Base-by-base conservation (phyloP, 768 basidiomycete species). In the Leccinum barrowsii region DNA sequence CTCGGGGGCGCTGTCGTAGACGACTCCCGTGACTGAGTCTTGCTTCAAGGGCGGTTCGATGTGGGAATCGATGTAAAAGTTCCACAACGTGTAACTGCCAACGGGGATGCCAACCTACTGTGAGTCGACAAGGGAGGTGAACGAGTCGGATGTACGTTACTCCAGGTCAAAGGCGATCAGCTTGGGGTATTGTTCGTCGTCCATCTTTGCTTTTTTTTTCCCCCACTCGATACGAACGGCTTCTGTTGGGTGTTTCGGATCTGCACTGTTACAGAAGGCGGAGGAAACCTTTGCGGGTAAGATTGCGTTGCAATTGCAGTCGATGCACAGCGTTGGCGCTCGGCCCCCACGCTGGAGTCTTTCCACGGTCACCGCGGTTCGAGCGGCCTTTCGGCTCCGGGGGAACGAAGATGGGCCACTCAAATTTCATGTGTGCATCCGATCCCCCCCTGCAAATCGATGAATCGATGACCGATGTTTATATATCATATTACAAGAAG, bases 1-100 rank as follows among this genome's bases (percentile, higher is more conserved):
- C 2, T 59, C 51, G 28, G 19, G 1, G 12, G 65, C 56, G 37
- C 63, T 71, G 50, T 74, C 73, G 10, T 64, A 65, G 22, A 73
- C 61, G 7, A 47, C 54, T 11, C 67, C 67, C 13, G 67, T 64
- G 32, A 21, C 21, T 5, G 46, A 76, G 22, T 84, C 72, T 48
- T 80, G 76, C 56, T 72, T 78, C 53, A 90, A 71, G 7, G 87
- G 84, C 30, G 80, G 82, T 47, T 79, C 74, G 53, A 90, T 78
- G 69, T 92, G 87, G 17, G 85, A 85, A 70, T 94, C 92, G 54
- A 94, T 87, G 92, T 91, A 93, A 15, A 93, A 76, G 57, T 87
- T 82, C 92, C 91, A 94, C 6, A 94, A 76, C 0, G 92, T 94
- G 70, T 89, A 93, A 67, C 91, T 92, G 60, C 19, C n/a, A 19